Conservation (phyloP, 1,139 yeast species). For the Blastobotrys proliferans region DNA sequence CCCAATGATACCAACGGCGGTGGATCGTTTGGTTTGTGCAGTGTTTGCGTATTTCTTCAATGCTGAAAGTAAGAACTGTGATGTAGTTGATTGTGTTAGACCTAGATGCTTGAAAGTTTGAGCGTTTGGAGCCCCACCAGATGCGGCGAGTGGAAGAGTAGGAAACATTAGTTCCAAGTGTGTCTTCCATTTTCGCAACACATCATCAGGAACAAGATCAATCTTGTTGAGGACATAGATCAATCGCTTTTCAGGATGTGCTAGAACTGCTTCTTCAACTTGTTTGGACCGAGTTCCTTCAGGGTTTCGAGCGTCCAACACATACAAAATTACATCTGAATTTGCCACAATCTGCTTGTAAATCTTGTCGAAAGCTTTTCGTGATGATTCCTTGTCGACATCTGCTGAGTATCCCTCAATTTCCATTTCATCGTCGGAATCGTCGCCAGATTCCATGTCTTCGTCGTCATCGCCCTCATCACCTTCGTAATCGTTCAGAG, state of each 20-base stretch:
- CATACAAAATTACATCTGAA: slow-evolving; percentile 85
- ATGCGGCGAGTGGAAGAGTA: slow-evolving; percentile 72
- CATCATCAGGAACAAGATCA: slow-evolving; percentile 84
- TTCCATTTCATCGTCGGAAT: slow-evolving; percentile 42
- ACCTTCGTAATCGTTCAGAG: slow-evolving; percentile 54
- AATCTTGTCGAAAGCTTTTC: slow-evolving; percentile 62
- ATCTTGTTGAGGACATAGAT: slow-evolving; percentile 85
- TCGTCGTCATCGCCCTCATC: slow-evolving; percentile 39
- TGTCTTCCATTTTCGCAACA: slow-evolving; percentile 77
- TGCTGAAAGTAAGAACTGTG: slow-evolving; percentile 70
- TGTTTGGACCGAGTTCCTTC: slow-evolving; percentile 88
- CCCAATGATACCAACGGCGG: slow-evolving; percentile 93
- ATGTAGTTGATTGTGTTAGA: slow-evolving; percentile 66
- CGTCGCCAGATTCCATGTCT: slow-evolving; percentile 28
- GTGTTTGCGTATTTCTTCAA: slow-evolving; percentile 75
- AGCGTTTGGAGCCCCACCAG: slow-evolving; percentile 52
- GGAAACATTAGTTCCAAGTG: slow-evolving; percentile 83
- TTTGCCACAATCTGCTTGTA: slow-evolving; percentile 90
- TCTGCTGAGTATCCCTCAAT: slow-evolving; percentile 39
- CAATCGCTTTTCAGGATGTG: slow-evolving; percentile 76
- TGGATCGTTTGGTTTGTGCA: slow-evolving; percentile 66
- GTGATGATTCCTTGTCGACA: slow-evolving; percentile 58
- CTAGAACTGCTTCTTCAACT: slow-evolving; percentile 85
- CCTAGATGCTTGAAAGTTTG: slow-evolving; percentile 68
- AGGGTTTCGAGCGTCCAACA: slow-evolving; percentile 96